Base-by-base conservation (phyloP, 2,329 filamentous ascomycete genomes). In the Sphaceloma murrayae region DNA sequence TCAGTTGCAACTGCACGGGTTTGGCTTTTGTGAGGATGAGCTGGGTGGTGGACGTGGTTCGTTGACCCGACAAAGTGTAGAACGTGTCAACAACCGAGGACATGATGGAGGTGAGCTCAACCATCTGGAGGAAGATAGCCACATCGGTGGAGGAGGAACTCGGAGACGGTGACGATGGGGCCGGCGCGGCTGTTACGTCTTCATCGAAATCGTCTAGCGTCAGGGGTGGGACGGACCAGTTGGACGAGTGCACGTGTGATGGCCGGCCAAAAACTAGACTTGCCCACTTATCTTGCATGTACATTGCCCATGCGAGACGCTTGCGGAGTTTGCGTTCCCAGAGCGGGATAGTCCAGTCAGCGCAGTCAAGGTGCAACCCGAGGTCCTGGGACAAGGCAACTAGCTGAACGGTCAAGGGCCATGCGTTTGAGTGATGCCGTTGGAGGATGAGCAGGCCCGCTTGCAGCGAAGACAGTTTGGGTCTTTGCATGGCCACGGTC, bases 241-340 rank as follows among this genome's bases (percentile, higher is more conserved):
- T 78, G 14, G 71, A 67, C 13, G 69, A 62, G 50, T 75, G 74
- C 46, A 80, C 78, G 52, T 93, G 86, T 3, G 85, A 91, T 1
- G 86, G 87, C 8, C 86, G 79, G 7, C 86, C 86, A 56, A 93
- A 84, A 17, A 91, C 80, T 14, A 94, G 69, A 2, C 86, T 80
- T 11, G 83, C 85, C 87, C 87, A 94, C 61, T 85, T 93, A 63
- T 95, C 88, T 64, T 94, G 86, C 81, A 93, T 89, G 60, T 91
- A 94, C 40, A 94, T 64, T 2, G 85, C 87, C 87, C 88, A 94
- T 1, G 85, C 86, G 31, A 94, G 74, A 38, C 88, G 77, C 60
- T 89, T 91, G 49, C 88, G 74, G 47, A 94, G 62, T 0, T 85
- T 83, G 53, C 83, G 82, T 61, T 94, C 87, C 86, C 87, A 94